Base-by-base conservation (phyloP, 331 rosid genomes). In the Quercus tomentella region DNA sequence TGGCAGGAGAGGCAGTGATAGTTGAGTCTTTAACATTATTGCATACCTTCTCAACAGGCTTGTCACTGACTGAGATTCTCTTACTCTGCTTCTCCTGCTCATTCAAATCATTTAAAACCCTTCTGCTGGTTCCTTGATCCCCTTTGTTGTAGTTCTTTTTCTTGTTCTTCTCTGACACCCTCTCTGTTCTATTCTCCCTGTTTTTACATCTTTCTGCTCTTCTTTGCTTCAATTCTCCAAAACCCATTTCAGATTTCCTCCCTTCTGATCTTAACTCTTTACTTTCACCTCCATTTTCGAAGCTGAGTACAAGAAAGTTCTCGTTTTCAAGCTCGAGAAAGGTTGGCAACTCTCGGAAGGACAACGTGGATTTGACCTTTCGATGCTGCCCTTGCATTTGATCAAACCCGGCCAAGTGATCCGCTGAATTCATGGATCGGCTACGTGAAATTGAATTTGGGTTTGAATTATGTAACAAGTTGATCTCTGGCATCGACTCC, bases 371-470 rank as follows among this genome's bases (percentile, higher is more conserved):
- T 56, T 82, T 85, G 2, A 84, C 87, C 79, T 87, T 55, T 72
- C 84, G 73, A 71, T 86, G 89, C 51, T 77, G 25, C 66, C 56
- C 82, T 77, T 76, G 60, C 73, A 74, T 72, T 49, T 76, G 26
- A 71, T 84, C 86, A 65, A 68, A 35, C 23, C 84, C 89, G 26
- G 73, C 79, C 17, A 88, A 84, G 75, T 77, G 77, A 20, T 92
- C 96, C 41, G 83, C 70, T 43, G 87, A 92, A 72, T 85, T 88
- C 94, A 92, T 80, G 68, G 98, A 95, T 71, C 82, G 78, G 89
- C 93, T 88, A 1, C 94, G 87, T 1, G 86, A 82, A 70, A 90
- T 71, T 49, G 84, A 85, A 71, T 41, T 72, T 30, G 76, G 60
- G 17, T 41, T 75, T 66, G 80, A 41, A 51, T 33, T n/a, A 79